phyloP scores from a whole-genome alignment of 768 basidiomycete genomes.

The Lentinula guzmanii region DNA sequence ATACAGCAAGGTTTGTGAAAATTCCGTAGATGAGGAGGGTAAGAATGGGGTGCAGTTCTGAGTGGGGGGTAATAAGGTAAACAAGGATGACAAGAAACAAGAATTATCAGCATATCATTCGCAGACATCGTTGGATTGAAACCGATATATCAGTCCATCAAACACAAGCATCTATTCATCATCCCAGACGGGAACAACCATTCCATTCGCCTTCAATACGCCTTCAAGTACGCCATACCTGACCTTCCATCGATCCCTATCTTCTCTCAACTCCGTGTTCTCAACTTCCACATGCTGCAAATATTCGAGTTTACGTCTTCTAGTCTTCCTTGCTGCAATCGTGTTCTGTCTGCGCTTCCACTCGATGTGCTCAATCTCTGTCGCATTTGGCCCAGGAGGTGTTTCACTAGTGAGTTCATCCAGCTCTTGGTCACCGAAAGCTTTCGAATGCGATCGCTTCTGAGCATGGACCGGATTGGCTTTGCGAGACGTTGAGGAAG shows the following conservation, averaged over 20 bases:
- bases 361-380: conserved; percentile 50
- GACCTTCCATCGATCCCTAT: conserved; percentile 46
- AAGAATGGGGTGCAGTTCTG: neutral
- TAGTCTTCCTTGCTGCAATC: conserved; percentile 57
- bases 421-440: conserved; percentile 31
- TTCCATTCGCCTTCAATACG: conserved; percentile 34
- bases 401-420: conserved; percentile 19
- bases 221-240: conserved; percentile 30
- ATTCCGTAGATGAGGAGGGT: neutral
- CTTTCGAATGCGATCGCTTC: conserved; percentile 38
- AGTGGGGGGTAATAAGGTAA: neutral
- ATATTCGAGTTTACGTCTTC: conserved; percentile 62
- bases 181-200: neutral
- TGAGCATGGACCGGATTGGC: conserved; percentile 58
- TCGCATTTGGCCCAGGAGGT: conserved; percentile 16
- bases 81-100: neutral
- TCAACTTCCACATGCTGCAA: conserved; percentile 44
- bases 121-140: neutral
- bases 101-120: neutral
- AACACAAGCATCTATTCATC: neutral
- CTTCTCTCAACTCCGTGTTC: conserved; percentile 32
- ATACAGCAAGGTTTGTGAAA: too few species aligned
- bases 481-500: conserved; percentile 75
- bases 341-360: conserved; percentile 66
- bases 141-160: neutral